Percentiles rank a stretch among this genome's conserved stretches.
Conservation (phyloP, 225 moss, liverwort and hornwort species). For the Marchantia polymorpha region DNA sequence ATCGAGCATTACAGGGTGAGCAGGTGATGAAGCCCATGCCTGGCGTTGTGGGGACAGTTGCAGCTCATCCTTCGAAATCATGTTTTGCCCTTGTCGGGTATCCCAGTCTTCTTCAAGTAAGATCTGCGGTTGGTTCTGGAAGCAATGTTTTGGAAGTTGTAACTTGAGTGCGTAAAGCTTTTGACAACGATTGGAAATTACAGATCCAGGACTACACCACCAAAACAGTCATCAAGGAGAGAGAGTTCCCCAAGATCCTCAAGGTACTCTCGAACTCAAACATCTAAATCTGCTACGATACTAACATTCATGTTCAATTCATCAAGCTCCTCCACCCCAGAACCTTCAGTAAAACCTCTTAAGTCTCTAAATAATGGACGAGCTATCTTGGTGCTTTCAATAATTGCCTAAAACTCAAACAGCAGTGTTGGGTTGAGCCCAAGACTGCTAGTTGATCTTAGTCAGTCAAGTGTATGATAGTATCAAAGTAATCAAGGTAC, state of each 20-base stretch:
- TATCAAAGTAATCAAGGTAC: too few species aligned
- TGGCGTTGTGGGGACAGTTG: conserved; percentile 40
- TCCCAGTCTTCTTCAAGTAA: conserved; percentile 48
- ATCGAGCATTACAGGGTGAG: conserved; percentile 34
- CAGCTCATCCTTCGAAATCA: conserved; percentile 44
- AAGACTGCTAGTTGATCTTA: too few species aligned
- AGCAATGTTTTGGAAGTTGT: too few species aligned
- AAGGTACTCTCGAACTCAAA: conserved; percentile 29
- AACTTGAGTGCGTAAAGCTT: too few species aligned
- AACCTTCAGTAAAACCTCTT: too few species aligned
- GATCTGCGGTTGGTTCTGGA: not conserved
- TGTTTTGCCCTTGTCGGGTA: conserved; percentile 49
- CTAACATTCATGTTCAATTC: too few species aligned
- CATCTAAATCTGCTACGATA: not conserved
- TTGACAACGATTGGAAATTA: not conserved
- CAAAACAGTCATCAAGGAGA: conserved; percentile 29
- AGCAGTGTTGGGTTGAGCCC: too few species aligned
- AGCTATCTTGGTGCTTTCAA: too few species aligned
- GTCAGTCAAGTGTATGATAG: too few species aligned
- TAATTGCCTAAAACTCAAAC: too few species aligned
- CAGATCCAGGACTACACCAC: conserved; percentile 41
- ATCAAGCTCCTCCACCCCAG: too few species aligned
- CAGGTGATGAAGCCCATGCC: conserved; percentile 51
- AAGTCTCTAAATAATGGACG: too few species aligned
- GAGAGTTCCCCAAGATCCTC: conserved; percentile 45